phyloP scores from a whole-genome alignment of 768 basidiomycete genomes.

The Leccinum arenicola region DNA sequence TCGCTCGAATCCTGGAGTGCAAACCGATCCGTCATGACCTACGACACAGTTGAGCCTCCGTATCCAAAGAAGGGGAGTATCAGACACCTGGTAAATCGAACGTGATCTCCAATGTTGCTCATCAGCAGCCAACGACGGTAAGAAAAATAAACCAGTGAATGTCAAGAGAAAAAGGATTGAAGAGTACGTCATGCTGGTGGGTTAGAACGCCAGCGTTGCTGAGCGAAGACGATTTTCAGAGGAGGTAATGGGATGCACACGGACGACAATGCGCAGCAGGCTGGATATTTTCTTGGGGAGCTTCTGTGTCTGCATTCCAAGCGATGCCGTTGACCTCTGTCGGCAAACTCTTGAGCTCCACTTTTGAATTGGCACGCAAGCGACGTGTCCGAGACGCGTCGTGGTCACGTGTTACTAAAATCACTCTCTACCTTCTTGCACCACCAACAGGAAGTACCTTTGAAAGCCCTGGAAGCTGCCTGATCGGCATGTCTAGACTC shows the following conservation, averaged over 20 bases:
- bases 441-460: neutral
- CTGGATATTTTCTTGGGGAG: slow-evolving; percentile 5
- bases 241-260: slow-evolving; percentile 4
- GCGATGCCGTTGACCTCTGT: slow-evolving; percentile 21
- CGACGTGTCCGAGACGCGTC: slow-evolving; percentile 10
- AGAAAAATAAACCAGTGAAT: slow-evolving; percentile 3
- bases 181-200: slow-evolving; percentile 9
- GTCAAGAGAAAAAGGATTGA: slow-evolving; percentile 9
- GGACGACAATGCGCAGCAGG: neutral
- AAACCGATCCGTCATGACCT: slow-evolving; percentile 61
- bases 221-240: slow-evolving; percentile 5
- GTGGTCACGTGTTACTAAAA: slow-evolving; percentile 29
- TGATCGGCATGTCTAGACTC: neutral
- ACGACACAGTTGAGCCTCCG: neutral
- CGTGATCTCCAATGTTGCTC: slow-evolving; percentile 50
- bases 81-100: slow-evolving; percentile 51
- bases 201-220: slow-evolving; percentile 1
- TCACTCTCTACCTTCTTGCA: slow-evolving; percentile 1
- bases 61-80: neutral
- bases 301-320: slow-evolving; percentile 15
- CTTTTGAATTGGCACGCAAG: slow-evolving; percentile 4
- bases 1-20: slow-evolving; percentile 42
- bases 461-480: too few relatives aligned
- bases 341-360: slow-evolving; percentile 20
- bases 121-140: slow-evolving; percentile 33